Evolutionary conservation across 2,329 filamentous ascomycete genomes (phyloP).

Genomic region (Fusarium nisikadoi): DNA sequence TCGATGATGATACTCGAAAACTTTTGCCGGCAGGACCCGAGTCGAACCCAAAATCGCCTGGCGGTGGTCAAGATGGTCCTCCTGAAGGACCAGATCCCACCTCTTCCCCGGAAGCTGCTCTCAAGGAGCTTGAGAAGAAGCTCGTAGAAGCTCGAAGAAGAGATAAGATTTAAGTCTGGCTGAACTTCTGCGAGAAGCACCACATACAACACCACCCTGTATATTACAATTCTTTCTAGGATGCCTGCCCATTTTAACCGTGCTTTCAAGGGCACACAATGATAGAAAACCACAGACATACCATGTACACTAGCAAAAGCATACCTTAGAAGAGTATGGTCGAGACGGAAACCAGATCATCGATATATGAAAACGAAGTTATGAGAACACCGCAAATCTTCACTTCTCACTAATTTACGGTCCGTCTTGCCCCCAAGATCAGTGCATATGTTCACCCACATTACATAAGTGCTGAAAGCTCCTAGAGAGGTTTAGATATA

Average conservation of each 20-base stretch:
- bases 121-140: neutral
- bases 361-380: neutral
- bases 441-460: neutral
- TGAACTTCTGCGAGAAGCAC: neutral
- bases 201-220: slow-evolving; percentile 5
- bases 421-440: neutral
- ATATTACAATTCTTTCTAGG: slow-evolving; percentile 11
- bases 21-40: neutral
- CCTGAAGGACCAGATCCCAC: neutral
- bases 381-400: neutral
- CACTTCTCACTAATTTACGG: neutral
- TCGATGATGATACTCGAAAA: neutral
- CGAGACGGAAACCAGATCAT: neutral
- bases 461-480: neutral
- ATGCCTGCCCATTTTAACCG: neutral
- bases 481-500: too few relatives aligned
- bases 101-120: neutral
- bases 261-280: neutral
- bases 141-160: neutral
- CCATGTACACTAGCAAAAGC: slow-evolving; percentile 31
- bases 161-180: neutral
- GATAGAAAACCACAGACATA: neutral
- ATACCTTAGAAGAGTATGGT: neutral
- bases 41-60: neutral
- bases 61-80: neutral